Percentiles rank a stretch among this genome's conserved stretches.
Evolutionary conservation across 164 flowering plant species (phyloP).

Genomic region (Vitis labrusca): DNA sequence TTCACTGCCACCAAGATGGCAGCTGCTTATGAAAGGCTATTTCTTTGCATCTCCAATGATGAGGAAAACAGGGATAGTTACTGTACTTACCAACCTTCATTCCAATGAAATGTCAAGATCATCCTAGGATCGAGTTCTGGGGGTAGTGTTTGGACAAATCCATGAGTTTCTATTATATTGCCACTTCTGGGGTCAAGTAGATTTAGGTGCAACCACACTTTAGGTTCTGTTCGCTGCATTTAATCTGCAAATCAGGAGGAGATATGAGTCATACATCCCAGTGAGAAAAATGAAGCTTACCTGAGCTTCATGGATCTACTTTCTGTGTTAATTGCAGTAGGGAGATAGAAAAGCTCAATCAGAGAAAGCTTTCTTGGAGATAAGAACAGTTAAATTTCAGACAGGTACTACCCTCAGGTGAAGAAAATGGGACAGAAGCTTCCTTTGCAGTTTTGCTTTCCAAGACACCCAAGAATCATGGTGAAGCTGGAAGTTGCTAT

Average conservation of each 20-base stretch:
- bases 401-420: too few species aligned
- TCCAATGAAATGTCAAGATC: not conserved
- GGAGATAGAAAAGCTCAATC: not conserved
- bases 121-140: not conserved
- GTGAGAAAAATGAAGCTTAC: not conserved
- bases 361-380: not conserved
- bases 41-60: constrained; percentile 55
- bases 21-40: constrained; percentile 69
- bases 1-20: constrained; percentile 79
- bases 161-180: not conserved
- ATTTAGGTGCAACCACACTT: too few species aligned
- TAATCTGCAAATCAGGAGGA: too few species aligned
- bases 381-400: not conserved
- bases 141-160: not conserved
- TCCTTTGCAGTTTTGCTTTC: too few species aligned
- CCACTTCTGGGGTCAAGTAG: not conserved
- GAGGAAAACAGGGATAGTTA: not conserved
- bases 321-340: not conserved
- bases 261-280: too few species aligned
- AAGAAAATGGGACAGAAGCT: not conserved
- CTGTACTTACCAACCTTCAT: constrained; percentile 24
- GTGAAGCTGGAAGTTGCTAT: too few species aligned
- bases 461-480: too few species aligned
- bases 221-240: too few species aligned
- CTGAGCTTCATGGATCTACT: not conserved